These are phyloP conservation scores for Neckera pumila DNA, from an alignment of 225 moss, liverwort and hornwort species.

Conservation along the genomic window DNA sequence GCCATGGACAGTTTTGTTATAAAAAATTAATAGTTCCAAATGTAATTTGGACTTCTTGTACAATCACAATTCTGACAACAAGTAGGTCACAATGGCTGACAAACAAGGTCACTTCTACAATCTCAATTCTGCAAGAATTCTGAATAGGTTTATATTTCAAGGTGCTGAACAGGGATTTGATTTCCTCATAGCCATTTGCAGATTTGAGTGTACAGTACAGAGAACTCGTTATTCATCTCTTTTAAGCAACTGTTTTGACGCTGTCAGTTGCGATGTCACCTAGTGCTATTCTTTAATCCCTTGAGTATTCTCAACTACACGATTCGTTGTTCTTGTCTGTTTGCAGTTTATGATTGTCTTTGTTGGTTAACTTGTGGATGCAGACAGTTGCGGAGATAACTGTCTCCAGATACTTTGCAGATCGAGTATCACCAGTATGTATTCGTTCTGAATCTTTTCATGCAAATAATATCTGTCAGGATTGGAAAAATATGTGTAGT, in stretches of 20 bases:
- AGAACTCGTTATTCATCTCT: neutral
- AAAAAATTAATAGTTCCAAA: neutral
- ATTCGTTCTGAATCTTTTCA: neutral
- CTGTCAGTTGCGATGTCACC: neutral
- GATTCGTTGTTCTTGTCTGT: neutral
- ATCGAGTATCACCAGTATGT: constrained; percentile 77
- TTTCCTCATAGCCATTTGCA: neutral
- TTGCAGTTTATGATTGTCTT: neutral
- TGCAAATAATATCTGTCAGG: neutral
- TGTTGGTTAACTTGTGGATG: neutral
- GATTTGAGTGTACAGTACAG: neutral
- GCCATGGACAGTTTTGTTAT: neutral
- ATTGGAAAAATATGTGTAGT: neutral
- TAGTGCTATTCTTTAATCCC: neutral
- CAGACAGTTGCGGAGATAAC: constrained; percentile 79
- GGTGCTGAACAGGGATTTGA: neutral
- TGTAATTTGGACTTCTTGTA: neutral
- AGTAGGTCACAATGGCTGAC: neutral
- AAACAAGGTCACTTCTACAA: neutral
- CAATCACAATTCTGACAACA: neutral
- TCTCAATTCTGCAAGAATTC: neutral
- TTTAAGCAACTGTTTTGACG: neutral
- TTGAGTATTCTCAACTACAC: neutral
- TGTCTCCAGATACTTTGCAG: constrained; percentile 49
- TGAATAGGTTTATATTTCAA: neutral